Conservation (phyloP, 768 basidiomycete species). For the Mycena venus region DNA sequence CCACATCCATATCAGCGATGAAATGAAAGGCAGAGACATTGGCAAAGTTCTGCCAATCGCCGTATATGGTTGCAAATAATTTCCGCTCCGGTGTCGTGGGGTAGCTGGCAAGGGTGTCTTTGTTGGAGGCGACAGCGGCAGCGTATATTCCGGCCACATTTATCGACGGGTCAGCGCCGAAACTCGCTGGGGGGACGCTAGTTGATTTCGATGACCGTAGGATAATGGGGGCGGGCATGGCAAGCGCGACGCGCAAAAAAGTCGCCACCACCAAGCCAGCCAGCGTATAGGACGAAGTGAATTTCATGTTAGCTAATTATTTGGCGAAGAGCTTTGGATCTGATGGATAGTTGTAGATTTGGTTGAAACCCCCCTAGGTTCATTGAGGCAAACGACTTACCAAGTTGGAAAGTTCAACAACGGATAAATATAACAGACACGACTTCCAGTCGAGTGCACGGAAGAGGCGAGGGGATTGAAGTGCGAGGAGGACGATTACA, state of each 20-base stretch:
- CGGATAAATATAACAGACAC: background rate
- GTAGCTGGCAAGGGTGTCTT: conserved; percentile 30
- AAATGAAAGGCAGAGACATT: conserved; percentile 37
- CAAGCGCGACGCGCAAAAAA: background rate
- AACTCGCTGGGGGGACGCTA: background rate
- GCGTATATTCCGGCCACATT: conserved; percentile 35
- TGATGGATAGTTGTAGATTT: too few relatives aligned
- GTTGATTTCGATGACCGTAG: background rate
- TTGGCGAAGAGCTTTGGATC: background rate
- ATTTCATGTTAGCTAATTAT: conserved; percentile 19
- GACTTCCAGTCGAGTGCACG: background rate
- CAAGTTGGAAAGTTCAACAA: background rate
- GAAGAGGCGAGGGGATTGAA: background rate
- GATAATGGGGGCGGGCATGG: background rate
- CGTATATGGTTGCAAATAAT: conserved; percentile 30
- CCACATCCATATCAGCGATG: conserved; percentile 43
- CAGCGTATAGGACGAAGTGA: background rate
- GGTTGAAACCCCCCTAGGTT: too few relatives aligned
- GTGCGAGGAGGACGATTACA: background rate
- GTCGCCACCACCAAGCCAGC: background rate
- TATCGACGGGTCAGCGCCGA: conserved; percentile 37
- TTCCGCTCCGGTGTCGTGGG: conserved; percentile 22
- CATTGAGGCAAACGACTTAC: too few relatives aligned
- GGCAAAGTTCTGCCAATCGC: conserved; percentile 31
- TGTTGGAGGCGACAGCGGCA: conserved; percentile 33